Conservation (phyloP, 2,329 filamentous ascomycete species). For the Aureobasidium sp. region DNA sequence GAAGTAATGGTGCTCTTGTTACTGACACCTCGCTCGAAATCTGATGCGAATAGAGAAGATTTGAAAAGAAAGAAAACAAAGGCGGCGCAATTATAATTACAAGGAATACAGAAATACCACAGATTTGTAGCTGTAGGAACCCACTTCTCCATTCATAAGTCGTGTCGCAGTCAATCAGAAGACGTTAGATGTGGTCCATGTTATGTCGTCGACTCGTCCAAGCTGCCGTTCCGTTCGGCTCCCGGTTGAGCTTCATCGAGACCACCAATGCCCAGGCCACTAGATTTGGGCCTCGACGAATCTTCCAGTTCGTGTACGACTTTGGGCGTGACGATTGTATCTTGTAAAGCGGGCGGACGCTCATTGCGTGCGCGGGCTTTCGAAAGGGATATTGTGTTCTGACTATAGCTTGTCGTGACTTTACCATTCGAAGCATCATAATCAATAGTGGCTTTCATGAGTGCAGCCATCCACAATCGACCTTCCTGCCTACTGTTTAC, state of each 20-base stretch:
- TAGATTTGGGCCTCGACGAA: not conserved
- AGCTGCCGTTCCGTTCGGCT: not conserved
- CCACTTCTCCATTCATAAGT: slow-evolving; percentile 4
- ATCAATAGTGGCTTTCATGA: slow-evolving; percentile 99
- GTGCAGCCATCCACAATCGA: slow-evolving; percentile 92
- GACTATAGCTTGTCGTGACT: slow-evolving; percentile 88
- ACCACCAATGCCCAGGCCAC: slow-evolving; percentile 24
- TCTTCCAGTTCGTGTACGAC: slow-evolving; percentile 2
- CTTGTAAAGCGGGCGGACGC: slow-evolving; percentile 73
- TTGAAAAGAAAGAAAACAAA: not conserved
- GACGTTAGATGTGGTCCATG: not conserved
- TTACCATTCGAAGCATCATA: slow-evolving; percentile 65
- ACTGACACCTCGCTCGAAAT: not conserved
- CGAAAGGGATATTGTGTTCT: slow-evolving; percentile 87
- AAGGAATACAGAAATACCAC: slow-evolving; percentile 12
- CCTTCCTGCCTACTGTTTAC: slow-evolving; percentile 85
- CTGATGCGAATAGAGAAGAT: not conserved
- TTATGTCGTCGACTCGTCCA: not conserved
- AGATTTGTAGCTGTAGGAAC: not conserved
- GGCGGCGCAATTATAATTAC: slow-evolving; percentile 10
- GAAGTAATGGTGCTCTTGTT: not conserved
- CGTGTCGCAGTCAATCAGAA: slow-evolving; percentile 6
- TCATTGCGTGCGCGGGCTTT: slow-evolving; percentile 86
- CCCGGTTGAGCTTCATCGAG: slow-evolving; percentile 16
- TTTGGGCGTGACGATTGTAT: slow-evolving; percentile 8